Base-by-base conservation (phyloP, 371 early-diverging fungal species). In the Mycotypha africana region DNA sequence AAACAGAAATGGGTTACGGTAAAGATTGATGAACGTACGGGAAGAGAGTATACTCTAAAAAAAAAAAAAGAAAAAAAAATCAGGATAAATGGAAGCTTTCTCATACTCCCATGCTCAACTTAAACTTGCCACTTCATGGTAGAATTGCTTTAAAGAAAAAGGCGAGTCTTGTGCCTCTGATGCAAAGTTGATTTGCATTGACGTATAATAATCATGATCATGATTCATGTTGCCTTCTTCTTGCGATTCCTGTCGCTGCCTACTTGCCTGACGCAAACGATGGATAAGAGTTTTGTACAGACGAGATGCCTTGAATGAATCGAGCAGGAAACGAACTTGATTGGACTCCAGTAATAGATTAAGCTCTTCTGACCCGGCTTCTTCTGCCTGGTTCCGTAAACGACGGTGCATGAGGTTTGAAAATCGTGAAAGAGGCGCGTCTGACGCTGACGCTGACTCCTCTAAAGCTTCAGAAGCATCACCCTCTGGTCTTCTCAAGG, bases 71-170 rank as follows among this genome's bases (percentile, higher is more conserved):
- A 37, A 37, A 25, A 37, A 30, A 14, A 51, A 30, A 48, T 47
- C 17, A n/a, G n/a, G n/a, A n/a, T n/a, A n/a, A n/a, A n/a, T n/a
- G n/a, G n/a, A 42, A 26, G 20, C 24, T 38, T 37, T 45, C 8
- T 42, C 33, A 50, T 45, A 45, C n/a, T n/a, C 2, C 4, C 4
- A 4, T n/a, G n/a, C n/a, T n/a, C n/a, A n/a, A n/a, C n/a, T n/a
- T 12, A n/a, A 15, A 31, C 41, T 67, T 72, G 80, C 76, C 49
- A 26, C 70, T 50, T 88, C 62, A 84, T 64, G 51, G 73, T 67
- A 45, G 21, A 67, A 71, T 42, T 62, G 72, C 12, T 49, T 16
- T 23, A 71, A 32, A 4, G 72, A 71, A 19, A 71, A 20, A 84
- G 95, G n/a, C n/a, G n/a, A n/a, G n/a, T n/a, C n/a, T n/a, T n/a